Conservation (phyloP, 805 yeast species). For the Candida ponderosae region DNA sequence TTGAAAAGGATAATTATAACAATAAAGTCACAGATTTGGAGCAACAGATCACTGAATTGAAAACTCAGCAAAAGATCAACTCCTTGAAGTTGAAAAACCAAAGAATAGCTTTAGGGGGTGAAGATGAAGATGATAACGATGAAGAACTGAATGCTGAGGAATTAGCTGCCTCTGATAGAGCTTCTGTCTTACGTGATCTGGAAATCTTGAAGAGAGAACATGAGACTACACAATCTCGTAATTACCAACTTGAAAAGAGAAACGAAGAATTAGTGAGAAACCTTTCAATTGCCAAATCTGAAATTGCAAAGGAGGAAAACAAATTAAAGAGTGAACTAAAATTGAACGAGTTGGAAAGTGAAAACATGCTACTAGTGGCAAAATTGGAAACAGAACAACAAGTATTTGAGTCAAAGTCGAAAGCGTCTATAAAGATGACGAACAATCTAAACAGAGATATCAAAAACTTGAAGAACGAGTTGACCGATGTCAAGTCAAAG, state of each 20-base stretch:
- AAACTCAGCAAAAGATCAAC: slow-evolving; percentile 33
- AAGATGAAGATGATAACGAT: slow-evolving; percentile 10
- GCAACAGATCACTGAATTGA: slow-evolving; percentile 53
- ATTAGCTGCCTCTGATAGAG: slow-evolving; percentile 5
- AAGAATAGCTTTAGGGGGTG: slow-evolving; percentile 31
- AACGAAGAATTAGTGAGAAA: slow-evolving; percentile 69
- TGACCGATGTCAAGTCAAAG: slow-evolving; percentile 39
- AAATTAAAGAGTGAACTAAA: slow-evolving; percentile 34
- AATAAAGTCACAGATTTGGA: slow-evolving; percentile 44
- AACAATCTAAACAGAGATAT: slow-evolving; percentile 23
- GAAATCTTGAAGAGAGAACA: slow-evolving; percentile 70
- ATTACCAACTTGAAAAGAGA: slow-evolving; percentile 64
- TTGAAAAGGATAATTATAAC: slow-evolving; percentile 44
- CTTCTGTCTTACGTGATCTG: slow-evolving; percentile 38
- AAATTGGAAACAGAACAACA: slow-evolving; percentile 44
- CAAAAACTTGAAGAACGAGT: slow-evolving; percentile 37
- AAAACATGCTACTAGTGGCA: slow-evolving; percentile 56
- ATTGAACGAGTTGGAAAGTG: slow-evolving; percentile 54
- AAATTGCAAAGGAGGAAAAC: slow-evolving; percentile 33
- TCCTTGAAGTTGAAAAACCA: slow-evolving; percentile 38
- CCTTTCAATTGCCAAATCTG: slow-evolving; percentile 42
- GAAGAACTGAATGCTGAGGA: slow-evolving; percentile 10
- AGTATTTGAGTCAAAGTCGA: slow-evolving; percentile 20
- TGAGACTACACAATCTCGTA: slow-evolving; percentile 60
- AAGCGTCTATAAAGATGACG: slow-evolving; percentile 8